Evolutionary conservation across 257 asterid genomes (phyloP), one percentile per base, ranked within the genome.

Genomic region (Solanum lycopersicoides): DNA sequence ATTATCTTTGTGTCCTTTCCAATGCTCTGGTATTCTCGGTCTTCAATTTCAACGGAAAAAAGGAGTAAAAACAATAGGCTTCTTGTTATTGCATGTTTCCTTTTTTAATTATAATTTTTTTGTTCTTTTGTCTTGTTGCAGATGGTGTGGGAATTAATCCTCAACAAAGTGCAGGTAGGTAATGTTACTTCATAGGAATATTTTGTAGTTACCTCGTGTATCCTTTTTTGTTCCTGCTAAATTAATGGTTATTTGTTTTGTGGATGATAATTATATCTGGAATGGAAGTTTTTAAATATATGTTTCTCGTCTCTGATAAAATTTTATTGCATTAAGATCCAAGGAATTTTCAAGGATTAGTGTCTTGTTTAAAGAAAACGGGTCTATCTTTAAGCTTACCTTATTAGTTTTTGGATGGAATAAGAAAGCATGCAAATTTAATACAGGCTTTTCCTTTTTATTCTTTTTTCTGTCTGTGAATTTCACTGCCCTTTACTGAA

Each of bases 141-240:
- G 99, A 95, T 94, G 99, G 99, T 69, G 98, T 96, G 59, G 99
- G 98, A 91, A 96, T 96, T 87, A 96, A 94, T 92, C 99, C 98
- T 85, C 98, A 96, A 65, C 99, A 96, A 89, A 95, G 98, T 94
- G 99, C 98, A 92, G 99, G 99, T 96, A 92, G 99, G 99, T 96
- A 91, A 41, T 88, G 87, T 79, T 3, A 12, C 39, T 87, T 68
- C 21, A n/a, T 82, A 56, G 12, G 86, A 85, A 28, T 87, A 32
- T 75, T 37, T 76, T 80, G 16, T 30, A 45, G 68, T 47, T 80
- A 45, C 68, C 28, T 47, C 44, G 1, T 21, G 21, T 75, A 28
- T 9, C 66, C 28, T 9, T 45, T 1, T 44, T 77, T 7, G 12
- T 11, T 0, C 39, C 39, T 0, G 28, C 68, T 80, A 47, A 80